A percentile compares a stretch with the other conserved stretches of the same genome.
Evolutionary conservation across 2,329 filamentous ascomycete species (phyloP).

Genomic region (Akanthomyces uredinophilus): DNA sequence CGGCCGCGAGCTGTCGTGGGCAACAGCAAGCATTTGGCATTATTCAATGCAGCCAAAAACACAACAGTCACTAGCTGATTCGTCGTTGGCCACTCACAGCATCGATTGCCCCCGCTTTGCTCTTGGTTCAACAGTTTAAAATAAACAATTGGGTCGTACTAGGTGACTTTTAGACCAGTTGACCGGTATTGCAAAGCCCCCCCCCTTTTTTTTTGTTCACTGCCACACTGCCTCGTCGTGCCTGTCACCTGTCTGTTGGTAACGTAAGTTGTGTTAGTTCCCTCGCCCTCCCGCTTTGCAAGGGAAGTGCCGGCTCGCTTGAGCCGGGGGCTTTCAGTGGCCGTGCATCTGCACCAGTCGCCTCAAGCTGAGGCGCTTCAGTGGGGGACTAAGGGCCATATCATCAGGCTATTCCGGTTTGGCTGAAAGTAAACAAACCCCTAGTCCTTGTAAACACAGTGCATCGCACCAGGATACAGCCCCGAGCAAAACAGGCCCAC

Average conservation of each 20-base stretch:
- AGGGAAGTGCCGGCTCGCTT: constrained; percentile 4
- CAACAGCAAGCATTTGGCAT: constrained; percentile 2
- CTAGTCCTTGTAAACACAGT: constrained; percentile 11
- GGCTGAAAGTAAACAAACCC: constrained; percentile 13
- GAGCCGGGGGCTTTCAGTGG: constrained; percentile 2
- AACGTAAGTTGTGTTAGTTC: too few relatives aligned
- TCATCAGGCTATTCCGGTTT: constrained; percentile 14
- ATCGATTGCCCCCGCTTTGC: neutral
- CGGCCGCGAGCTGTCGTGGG: neutral
- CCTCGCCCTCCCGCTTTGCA: neutral
- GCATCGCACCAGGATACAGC: constrained; percentile 8
- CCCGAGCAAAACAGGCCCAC: constrained; percentile 13
- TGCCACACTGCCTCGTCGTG: neutral
- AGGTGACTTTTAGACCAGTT: too few relatives aligned
- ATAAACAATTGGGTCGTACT: neutral
- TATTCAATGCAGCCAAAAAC: constrained; percentile 1
- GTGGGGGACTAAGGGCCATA: neutral
- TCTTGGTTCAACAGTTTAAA: neutral
- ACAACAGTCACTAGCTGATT: neutral
- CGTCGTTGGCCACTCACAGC: neutral
- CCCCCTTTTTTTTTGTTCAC: neutral
- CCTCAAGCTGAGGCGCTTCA: constrained; percentile 10
- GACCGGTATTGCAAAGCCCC: neutral
- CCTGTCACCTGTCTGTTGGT: too few relatives aligned
- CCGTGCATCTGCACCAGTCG: constrained; percentile 8